These are phyloP conservation scores for Fusarium longipes DNA, from an alignment of 2,329 filamentous ascomycete species.

Conservation along the genomic window DNA sequence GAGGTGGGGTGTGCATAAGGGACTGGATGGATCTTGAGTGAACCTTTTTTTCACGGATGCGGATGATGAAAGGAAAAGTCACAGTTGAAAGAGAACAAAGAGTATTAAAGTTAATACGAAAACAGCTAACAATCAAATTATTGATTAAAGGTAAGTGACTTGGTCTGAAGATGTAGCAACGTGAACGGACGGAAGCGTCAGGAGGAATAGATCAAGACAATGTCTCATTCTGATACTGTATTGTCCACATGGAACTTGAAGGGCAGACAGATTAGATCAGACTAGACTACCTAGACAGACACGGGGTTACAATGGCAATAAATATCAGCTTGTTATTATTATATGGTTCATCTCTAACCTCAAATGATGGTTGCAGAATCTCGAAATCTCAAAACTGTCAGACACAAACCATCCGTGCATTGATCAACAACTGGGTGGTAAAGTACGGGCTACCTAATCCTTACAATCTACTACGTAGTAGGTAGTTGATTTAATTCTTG, in stretches of 20 bases:
- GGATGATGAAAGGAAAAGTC: not conserved
- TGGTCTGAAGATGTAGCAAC: constrained; percentile 20
- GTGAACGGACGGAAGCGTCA: constrained; percentile 23
- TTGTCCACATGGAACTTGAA: not conserved
- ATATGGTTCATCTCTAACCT: not conserved
- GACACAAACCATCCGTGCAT: constrained; percentile 22
- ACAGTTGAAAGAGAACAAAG: not conserved
- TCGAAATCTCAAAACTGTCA: not conserved
- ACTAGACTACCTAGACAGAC: not conserved
- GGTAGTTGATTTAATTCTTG: not conserved
- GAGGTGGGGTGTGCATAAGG: constrained; percentile 26
- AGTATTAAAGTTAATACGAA: not conserved
- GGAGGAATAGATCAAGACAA: constrained; percentile 26
- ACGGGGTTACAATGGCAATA: not conserved
- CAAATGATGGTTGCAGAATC: not conserved
- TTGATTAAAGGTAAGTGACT: not conserved
- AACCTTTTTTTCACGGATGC: constrained; percentile 21
- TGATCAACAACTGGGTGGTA: constrained; percentile 28
- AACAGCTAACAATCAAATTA: not conserved
- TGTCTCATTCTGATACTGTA: constrained; percentile 2
- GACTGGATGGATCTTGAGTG: no score
- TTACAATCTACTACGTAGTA: constrained; percentile 2
- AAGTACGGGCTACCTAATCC: constrained; percentile 8
- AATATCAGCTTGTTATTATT: not conserved
- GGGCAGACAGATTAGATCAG: no score